Percentiles rank a stretch among this genome's conserved stretches.
These are phyloP conservation scores for Jamesozyma piceae DNA, from an alignment of 805 yeast species.

Conservation along the genomic window DNA sequence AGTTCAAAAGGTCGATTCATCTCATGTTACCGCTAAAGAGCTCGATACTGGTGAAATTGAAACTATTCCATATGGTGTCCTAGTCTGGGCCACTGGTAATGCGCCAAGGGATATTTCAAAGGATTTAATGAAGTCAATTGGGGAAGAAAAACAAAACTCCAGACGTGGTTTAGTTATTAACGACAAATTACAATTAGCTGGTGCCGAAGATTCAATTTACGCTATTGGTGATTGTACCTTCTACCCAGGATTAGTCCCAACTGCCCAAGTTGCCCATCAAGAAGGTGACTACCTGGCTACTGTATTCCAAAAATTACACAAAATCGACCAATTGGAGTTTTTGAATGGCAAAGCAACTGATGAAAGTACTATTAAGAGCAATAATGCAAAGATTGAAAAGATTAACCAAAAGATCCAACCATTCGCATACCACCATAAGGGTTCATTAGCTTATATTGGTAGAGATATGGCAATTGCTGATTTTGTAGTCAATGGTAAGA, in stretches of 20 bases:
- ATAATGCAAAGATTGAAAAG: conserved; percentile 38
- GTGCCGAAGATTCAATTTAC: conserved; percentile 64
- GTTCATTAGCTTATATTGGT: conserved; percentile 91
- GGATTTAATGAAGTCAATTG: conserved; percentile 56
- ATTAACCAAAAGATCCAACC: conserved; percentile 40
- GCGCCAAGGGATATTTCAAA: conserved; percentile 72
- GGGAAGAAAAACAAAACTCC: conserved; percentile 63
- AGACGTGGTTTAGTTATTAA: conserved; percentile 85
- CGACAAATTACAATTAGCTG: conserved; percentile 73
- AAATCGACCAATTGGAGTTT: conserved; percentile 46
- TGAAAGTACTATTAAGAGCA: conserved; percentile 35
- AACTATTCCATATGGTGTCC: conserved; percentile 79
- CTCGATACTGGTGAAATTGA: conserved; percentile 57
- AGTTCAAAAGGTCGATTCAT: conserved; percentile 76
- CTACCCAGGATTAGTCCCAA: conserved; percentile 80
- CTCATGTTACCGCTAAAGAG: conserved; percentile 58
- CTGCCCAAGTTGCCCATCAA: conserved; percentile 96
- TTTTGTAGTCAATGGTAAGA: conserved; percentile 59
- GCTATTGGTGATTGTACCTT: conserved; percentile 94
- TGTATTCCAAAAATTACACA: conserved; percentile 55
- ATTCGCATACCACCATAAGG: conserved; percentile 80
- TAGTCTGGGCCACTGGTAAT: conserved; percentile 98
- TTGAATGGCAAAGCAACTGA: conserved; percentile 27
- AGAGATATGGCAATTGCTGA: conserved; percentile 91
- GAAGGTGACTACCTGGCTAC: conserved; percentile 77